Evolutionary conservation across 306 rosid species (phyloP).

Genomic region (Ammopiptanthus mongolicus): DNA sequence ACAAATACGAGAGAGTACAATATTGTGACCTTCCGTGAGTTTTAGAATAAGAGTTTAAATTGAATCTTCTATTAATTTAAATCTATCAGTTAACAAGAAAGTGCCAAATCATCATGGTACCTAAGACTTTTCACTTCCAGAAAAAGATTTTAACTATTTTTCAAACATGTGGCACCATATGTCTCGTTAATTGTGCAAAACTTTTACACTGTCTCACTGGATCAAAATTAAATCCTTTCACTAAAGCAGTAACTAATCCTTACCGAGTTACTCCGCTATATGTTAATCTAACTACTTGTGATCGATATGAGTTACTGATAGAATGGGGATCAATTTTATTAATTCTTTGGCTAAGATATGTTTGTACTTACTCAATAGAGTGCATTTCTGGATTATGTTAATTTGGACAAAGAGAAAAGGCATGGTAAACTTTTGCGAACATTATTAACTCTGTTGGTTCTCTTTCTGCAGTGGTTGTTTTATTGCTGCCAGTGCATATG

Average conservation of each 20-base stretch:
- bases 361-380: not conserved
- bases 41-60: not conserved
- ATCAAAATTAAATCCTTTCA: not conserved
- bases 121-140: not conserved
- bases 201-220: not conserved
- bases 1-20: not conserved
- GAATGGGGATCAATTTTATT: not conserved
- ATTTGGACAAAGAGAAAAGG: constrained; percentile 1
- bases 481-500: constrained; percentile 88
- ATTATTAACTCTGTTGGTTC: constrained; percentile 20
- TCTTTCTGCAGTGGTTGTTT: constrained; percentile 84
- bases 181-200: not conserved
- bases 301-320: not conserved
- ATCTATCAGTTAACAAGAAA: not conserved
- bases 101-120: not conserved
- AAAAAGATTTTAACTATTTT: too few relatives aligned
- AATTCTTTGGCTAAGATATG: not conserved
- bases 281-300: not conserved
- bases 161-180: not conserved
- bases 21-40: not conserved
- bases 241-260: not conserved
- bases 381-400: not conserved
- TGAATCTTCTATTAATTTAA: not conserved
- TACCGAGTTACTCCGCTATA: not conserved
- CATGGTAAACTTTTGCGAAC: constrained; percentile 7